A percentile compares a stretch with the other conserved stretches of the same genome.
These are phyloP conservation scores for Coriaria nepalensis DNA, from an alignment of 306 rosid species.

Conservation along the genomic window DNA sequence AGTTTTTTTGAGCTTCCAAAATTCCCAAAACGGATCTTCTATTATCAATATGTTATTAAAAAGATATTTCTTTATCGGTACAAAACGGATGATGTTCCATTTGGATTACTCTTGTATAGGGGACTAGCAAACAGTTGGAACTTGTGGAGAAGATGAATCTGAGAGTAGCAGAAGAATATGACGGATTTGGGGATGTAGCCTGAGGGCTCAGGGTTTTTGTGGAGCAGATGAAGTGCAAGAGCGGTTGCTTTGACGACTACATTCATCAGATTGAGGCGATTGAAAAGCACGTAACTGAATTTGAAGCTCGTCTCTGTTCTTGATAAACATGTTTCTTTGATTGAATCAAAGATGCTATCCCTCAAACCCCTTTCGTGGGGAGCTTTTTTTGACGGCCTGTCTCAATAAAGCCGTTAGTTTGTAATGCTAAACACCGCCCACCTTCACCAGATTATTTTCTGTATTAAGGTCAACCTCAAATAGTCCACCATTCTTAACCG, in stretches of 20 bases:
- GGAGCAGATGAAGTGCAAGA: slow-evolving; percentile 73
- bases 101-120: slow-evolving; percentile 25
- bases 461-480: no score
- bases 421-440: no score
- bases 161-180: slow-evolving; percentile 72
- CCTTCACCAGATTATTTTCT: no score
- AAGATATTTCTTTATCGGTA: neutral
- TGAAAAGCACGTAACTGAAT: slow-evolving; percentile 75
- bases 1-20: no score
- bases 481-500: no score
- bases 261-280: slow-evolving; percentile 60
- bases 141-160: slow-evolving; percentile 80
- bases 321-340: slow-evolving; percentile 45
- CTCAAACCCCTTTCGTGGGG: slow-evolving; percentile 2
- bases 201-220: slow-evolving; percentile 77
- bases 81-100: neutral
- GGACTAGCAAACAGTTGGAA: slow-evolving; percentile 63
- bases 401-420: no score
- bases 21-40: no score
- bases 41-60: neutral
- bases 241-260: slow-evolving; percentile 58
- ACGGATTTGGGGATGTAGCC: slow-evolving; percentile 68
- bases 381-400: no score
- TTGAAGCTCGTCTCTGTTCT: slow-evolving; percentile 83
- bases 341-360: slow-evolving; percentile 59